Conservation (phyloP, 306 rosid species). For the Trifolium subterraneum region DNA sequence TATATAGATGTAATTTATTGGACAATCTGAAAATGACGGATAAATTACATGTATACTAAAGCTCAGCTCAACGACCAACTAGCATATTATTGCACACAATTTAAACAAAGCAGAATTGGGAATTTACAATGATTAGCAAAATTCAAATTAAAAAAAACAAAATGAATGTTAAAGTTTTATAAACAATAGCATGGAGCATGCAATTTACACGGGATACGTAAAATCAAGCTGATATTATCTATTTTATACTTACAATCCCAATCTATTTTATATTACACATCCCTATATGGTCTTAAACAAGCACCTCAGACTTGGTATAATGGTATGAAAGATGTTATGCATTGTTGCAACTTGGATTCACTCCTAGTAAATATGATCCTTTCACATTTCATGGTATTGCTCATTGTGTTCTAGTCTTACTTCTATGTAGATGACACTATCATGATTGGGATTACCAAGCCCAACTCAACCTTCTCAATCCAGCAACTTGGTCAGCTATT, state of each 20-base stretch:
- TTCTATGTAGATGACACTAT: background rate
- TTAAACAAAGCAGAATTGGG: conserved; percentile 34
- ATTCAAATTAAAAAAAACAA: conserved; percentile 26
- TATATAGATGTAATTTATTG: conserved; percentile 10
- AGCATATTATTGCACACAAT: conserved; percentile 26
- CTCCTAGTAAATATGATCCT: background rate
- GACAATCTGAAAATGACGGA: conserved; percentile 21
- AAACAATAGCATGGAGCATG: conserved; percentile 15
- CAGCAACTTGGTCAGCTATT: too few relatives aligned
- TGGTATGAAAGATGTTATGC: background rate
- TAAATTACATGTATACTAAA: conserved; percentile 11
- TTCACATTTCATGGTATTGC: background rate
- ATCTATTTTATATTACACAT: background rate
- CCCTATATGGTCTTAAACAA: background rate
- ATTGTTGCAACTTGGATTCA: conserved; percentile 9
- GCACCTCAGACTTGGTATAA: background rate
- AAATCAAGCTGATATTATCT: conserved; percentile 11
- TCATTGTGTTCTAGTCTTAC: conserved; percentile 2
- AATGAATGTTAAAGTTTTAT: conserved; percentile 7
- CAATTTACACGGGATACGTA: conserved; percentile 9
- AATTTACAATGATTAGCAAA: conserved; percentile 25
- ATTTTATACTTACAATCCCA: background rate
- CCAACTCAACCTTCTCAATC: too few relatives aligned
- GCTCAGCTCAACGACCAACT: conserved; percentile 30
- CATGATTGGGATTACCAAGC: too few relatives aligned